These are phyloP conservation scores for Venturia aucupariae DNA, from an alignment of 2,329 filamentous ascomycete species.

Conservation along the genomic window DNA sequence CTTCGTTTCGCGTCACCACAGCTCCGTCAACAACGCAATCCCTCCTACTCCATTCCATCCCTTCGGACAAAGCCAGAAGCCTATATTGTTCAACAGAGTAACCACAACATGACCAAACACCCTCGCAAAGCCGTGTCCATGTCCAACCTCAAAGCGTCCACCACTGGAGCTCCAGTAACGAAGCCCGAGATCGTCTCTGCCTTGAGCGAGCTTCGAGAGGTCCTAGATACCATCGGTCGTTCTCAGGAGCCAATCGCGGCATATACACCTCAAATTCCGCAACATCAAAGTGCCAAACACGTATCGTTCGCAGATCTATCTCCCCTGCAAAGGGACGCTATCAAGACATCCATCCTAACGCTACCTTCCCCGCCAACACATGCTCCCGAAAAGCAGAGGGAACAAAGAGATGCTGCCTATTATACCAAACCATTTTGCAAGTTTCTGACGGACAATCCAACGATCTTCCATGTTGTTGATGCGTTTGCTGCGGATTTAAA, in stretches of 20 bases:
- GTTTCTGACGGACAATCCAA: slow-evolving; percentile 84
- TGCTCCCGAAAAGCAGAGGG: background rate
- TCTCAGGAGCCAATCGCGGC: background rate
- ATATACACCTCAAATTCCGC: background rate
- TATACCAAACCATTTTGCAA: slow-evolving; percentile 79
- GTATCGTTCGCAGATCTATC: slow-evolving; percentile 6
- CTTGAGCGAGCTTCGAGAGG: slow-evolving; percentile 3
- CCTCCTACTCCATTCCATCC: background rate
- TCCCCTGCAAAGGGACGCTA: background rate
- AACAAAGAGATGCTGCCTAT: slow-evolving; percentile 13
- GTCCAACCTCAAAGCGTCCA: slow-evolving; percentile 6
- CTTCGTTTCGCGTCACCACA: too few relatives aligned
- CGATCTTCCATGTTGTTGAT: slow-evolving; percentile 81
- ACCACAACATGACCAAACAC: slow-evolving; percentile 11
- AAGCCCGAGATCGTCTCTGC: slow-evolving; percentile 1
- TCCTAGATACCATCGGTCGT: slow-evolving; percentile 9
- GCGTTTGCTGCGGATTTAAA: slow-evolving; percentile 66
- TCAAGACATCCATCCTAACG: slow-evolving; percentile 5
- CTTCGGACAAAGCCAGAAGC: background rate
- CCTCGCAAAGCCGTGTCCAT: slow-evolving; percentile 12
- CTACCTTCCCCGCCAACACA: slow-evolving; percentile 12
- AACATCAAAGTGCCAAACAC: background rate
- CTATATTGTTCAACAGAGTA: background rate
- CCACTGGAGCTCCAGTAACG: background rate
- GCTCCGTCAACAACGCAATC: too few relatives aligned